Base-by-base conservation (phyloP, 1,139 yeast genomes). In the Candida glucosophila region DNA sequence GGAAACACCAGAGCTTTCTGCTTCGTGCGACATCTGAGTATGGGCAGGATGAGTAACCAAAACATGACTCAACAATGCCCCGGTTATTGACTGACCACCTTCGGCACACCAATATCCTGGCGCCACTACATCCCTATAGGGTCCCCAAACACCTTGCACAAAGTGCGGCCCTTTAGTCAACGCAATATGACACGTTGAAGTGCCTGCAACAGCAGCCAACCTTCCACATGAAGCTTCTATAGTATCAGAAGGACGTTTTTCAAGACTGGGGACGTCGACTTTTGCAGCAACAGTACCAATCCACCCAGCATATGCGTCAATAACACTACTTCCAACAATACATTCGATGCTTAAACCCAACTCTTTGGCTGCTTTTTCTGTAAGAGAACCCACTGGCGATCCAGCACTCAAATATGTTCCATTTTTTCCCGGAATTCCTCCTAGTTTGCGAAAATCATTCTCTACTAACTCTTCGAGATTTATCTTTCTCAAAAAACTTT, bases 241-340 rank as follows among this genome's bases (percentile, higher is more conserved):
- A 4, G 55, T 37, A n/a, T 58, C 58, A 27, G 55, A 52, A 12
- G 52, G 39, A 19, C 52, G 48, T 29, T 68, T 63, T 23, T 59
- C 60, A 23, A 63, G 57, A 14, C 56, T 55, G 3, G 73, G 71
- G 27, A 70, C 57, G 24, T 73, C 75, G 5, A 77, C 74, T 41
- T 77, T 75, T 2, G 93, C 95, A 16, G 96, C 98, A 30, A 88
- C 95, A 1, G 98, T 90, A 30, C 98, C 98, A 31, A 90, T 74
- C 97, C 97, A 90, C 27, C 98, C 98, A 6, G 97, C 94, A 47
- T 90, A 90, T 8, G 97, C 97, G 52, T 90, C 98, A 45, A 90
- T 90, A 19, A 90, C 95, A 41, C 95, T 96, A 2, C 93, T 77
- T 5, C 95, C 96, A 21, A 90, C 97, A 20, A 77, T 73, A 55